These are phyloP conservation scores for Candida sithepensis DNA, from an alignment of 805 yeast species.

Conservation along the genomic window DNA sequence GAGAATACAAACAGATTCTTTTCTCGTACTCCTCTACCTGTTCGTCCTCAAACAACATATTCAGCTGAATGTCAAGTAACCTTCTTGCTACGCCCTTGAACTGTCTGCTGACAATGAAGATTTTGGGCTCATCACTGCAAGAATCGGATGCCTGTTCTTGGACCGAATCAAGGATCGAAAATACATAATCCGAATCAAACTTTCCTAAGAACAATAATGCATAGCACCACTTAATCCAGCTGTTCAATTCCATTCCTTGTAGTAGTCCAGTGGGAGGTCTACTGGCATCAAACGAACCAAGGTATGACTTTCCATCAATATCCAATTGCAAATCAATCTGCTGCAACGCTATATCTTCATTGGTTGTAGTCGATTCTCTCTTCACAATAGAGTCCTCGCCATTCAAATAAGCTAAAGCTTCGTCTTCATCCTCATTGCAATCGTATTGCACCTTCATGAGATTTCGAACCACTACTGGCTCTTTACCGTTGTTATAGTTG, in stretches of 20 bases:
- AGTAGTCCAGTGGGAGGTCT: background rate
- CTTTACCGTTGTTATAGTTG: too few species aligned
- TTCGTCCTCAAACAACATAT: background rate
- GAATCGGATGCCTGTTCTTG: too few species aligned
- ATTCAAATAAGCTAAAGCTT: too few species aligned
- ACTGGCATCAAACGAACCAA: background rate
- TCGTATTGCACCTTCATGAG: background rate
- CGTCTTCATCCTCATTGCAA: too few species aligned
- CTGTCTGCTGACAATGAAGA: background rate
- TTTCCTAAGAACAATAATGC: background rate
- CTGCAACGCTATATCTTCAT: too few species aligned
- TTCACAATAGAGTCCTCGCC: too few species aligned
- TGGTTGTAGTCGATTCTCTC: too few species aligned
- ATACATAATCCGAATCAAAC: background rate
- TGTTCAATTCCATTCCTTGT: background rate
- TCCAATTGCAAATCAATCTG: too few species aligned
- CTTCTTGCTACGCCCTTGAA: slow-evolving; percentile 10
- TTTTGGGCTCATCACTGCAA: background rate
- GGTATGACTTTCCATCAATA: background rate
- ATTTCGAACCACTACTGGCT: background rate
- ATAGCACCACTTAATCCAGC: background rate
- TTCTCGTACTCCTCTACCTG: slow-evolving; percentile 2
- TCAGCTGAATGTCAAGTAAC: slow-evolving; percentile 13
- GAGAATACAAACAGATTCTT: slow-evolving; percentile 8
- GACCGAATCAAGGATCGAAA: background rate